Conservation (phyloP, 1,284 basidiomycete species). For the Sanghuangporus sanghuang region DNA sequence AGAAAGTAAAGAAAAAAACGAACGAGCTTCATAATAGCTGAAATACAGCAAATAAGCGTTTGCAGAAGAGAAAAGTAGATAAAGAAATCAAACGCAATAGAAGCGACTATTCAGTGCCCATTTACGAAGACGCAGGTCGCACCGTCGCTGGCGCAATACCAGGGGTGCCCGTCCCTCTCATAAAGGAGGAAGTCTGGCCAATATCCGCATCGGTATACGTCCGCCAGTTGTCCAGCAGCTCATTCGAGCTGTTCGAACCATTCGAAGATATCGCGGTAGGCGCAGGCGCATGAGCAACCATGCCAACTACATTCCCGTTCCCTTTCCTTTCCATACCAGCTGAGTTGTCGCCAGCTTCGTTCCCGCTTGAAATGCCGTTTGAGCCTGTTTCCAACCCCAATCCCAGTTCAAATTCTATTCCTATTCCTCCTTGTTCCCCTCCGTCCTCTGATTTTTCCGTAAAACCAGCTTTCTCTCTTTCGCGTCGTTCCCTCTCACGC, state of each 20-base stretch:
- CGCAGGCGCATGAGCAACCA: background rate
- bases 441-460: background rate
- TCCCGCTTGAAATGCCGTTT: background rate
- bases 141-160: background rate
- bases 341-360: background rate
- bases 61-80: background rate
- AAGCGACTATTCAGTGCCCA: background rate
- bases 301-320: background rate
- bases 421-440: background rate
- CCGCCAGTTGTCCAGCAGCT: background rate
- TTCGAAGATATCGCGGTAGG: background rate
- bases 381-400: background rate
- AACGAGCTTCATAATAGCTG: background rate
- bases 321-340: background rate
- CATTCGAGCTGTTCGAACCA: background rate
- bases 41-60: background rate
- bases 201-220: background rate
- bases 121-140: background rate
- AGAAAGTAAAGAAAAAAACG: too few relatives aligned
- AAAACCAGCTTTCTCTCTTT: background rate
- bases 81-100: background rate
- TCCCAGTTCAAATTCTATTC: background rate
- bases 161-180: background rate
- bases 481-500: conserved; percentile 3
- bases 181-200: background rate